Conservation (phyloP, 495 filamentous ascomycete genomes). For the Penicillium macrosclerotiorum region DNA sequence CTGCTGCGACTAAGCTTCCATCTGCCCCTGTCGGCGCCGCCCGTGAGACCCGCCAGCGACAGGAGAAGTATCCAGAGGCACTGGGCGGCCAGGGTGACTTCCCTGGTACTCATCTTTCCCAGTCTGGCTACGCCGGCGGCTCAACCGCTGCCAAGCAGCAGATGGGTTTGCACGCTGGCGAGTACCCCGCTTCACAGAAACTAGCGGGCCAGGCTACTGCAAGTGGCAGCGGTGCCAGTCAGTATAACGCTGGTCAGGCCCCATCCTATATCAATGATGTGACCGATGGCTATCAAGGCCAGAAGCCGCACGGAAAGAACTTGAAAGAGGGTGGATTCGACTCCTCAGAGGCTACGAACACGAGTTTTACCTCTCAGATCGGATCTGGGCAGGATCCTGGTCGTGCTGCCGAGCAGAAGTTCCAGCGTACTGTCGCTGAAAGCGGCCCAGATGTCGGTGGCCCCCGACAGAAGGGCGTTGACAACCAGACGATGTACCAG, state of each 20-base stretch:
- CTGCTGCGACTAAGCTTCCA: slow-evolving; percentile 47
- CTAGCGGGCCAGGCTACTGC: slow-evolving; percentile 14
- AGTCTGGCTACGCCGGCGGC: slow-evolving; percentile 44
- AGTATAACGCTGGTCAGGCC: slow-evolving; percentile 34
- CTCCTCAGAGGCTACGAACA: slow-evolving; percentile 47
- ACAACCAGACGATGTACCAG: slow-evolving; percentile 41
- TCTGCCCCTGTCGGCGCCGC: slow-evolving; percentile 47
- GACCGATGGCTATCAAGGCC: slow-evolving; percentile 24
- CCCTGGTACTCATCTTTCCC: slow-evolving; percentile 42
- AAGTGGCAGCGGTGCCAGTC: slow-evolving; percentile 31
- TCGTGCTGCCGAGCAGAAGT: slow-evolving; percentile 49
- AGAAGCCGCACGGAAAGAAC: slow-evolving; percentile 56
- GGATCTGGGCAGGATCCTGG: slow-evolving; percentile 62
- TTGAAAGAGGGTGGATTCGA: slow-evolving; percentile 55
- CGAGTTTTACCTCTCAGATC: slow-evolving; percentile 59
- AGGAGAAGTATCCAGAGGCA: slow-evolving; percentile 48
- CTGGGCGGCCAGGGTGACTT: slow-evolving; percentile 50
- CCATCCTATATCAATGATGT: slow-evolving; percentile 46
- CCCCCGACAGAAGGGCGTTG: slow-evolving; percentile 41
- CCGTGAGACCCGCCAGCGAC: slow-evolving; percentile 45
- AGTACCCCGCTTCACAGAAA: slow-evolving; percentile 17
- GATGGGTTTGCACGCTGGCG: slow-evolving; percentile 24
- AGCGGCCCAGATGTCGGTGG: slow-evolving; percentile 36
- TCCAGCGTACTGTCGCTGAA: slow-evolving; percentile 40
- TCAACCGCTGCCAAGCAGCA: slow-evolving; percentile 39